Conservation (phyloP, 1,139 yeast species). For the Geotrichum citri-aurantii region DNA sequence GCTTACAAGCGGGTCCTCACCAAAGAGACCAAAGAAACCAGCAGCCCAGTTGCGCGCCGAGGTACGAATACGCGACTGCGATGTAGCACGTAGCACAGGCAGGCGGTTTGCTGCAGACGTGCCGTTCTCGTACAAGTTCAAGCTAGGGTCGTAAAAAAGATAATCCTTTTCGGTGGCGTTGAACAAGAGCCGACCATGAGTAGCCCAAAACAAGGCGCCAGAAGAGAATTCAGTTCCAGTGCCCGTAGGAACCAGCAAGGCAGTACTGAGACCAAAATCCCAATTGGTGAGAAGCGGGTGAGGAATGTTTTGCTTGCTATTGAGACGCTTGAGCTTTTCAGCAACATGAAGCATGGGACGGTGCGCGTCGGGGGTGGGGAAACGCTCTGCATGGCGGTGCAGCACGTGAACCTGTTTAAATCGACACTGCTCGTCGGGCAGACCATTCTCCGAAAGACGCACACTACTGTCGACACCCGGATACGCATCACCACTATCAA, state of each 20-base stretch:
- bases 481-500: slow-evolving; percentile 36
- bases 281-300: slow-evolving; percentile 34
- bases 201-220: slow-evolving; percentile 39
- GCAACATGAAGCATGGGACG: slow-evolving; percentile 29
- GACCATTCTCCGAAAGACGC: slow-evolving; percentile 28
- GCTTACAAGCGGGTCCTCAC: slow-evolving; percentile 25
- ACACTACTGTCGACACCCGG: slow-evolving; percentile 18
- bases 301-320: not conserved
- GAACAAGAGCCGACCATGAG: slow-evolving; percentile 38
- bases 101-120: slow-evolving; percentile 31
- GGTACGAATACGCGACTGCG: slow-evolving; percentile 39
- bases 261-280: slow-evolving; percentile 35
- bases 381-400: slow-evolving; percentile 41
- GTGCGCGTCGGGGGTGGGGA: slow-evolving; percentile 35
- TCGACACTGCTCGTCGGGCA: slow-evolving; percentile 29
- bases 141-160: slow-evolving; percentile 25
- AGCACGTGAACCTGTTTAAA: slow-evolving; percentile 38
- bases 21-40: slow-evolving; percentile 40
- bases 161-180: slow-evolving; percentile 28
- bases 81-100: slow-evolving; percentile 37
- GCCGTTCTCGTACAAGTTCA: slow-evolving; percentile 35
- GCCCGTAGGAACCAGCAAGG: slow-evolving; percentile 37
- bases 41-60: slow-evolving; percentile 44
- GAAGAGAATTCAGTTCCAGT: slow-evolving; percentile 38
- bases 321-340: slow-evolving; percentile 26